Evolutionary conservation across 352 stramenopile genomes (phyloP).

Genomic region (Peronospora belbahrii): DNA sequence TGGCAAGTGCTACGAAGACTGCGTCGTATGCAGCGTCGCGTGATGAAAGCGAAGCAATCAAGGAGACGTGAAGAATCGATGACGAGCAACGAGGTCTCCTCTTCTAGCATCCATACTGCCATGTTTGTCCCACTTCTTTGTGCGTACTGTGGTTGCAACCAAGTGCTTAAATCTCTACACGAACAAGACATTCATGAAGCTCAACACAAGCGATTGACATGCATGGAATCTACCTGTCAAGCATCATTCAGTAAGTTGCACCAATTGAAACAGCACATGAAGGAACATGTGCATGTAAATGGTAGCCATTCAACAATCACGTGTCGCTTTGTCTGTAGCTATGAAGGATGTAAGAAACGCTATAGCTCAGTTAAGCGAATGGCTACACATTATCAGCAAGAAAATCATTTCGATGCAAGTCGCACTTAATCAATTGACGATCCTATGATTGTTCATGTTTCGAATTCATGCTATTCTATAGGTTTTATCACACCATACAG

Average conservation of each 20-base stretch:
- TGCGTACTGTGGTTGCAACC: conserved; percentile 30
- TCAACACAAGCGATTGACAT: conserved; percentile 27
- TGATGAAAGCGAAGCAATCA: conserved; percentile 2
- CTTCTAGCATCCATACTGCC: not conserved
- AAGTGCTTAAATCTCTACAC: conserved; percentile 18
- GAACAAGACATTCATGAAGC: conserved; percentile 20
- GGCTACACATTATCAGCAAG: conserved; percentile 25
- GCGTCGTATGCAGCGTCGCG: conserved; percentile 15
- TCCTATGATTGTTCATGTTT: too few species aligned
- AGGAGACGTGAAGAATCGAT: conserved; percentile 1
- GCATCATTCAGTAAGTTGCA: conserved; percentile 23
- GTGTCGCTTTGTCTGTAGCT: conserved; percentile 18
- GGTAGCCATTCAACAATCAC: not conserved
- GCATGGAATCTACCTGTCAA: conserved; percentile 17
- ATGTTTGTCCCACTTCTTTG: conserved; percentile 30
- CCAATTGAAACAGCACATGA: conserved; percentile 29
- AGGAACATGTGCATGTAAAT: not conserved
- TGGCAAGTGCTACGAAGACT: conserved; percentile 19
- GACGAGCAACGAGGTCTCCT: not conserved
- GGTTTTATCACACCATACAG: too few species aligned
- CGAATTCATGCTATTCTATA: too few species aligned
- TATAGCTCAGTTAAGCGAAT: conserved; percentile 35
- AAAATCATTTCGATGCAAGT: not conserved
- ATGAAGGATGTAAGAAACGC: conserved; percentile 27
- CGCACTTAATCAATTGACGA: too few species aligned